Conservation (phyloP, 306 rosid genomes). For the Hippophae tibetana region DNA sequence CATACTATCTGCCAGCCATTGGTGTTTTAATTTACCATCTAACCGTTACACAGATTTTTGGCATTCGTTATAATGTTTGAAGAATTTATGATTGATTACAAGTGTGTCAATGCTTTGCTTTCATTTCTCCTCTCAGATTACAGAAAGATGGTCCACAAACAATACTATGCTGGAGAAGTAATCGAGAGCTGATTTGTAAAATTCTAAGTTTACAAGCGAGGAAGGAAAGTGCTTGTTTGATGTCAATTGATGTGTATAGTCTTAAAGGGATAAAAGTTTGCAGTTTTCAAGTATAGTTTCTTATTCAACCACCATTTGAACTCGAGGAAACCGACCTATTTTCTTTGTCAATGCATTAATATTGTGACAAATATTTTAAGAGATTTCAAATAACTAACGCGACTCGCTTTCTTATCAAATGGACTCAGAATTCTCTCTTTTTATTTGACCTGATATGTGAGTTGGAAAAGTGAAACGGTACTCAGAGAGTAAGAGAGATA, state of each 20-base stretch:
- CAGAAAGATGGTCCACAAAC: conserved; percentile 78
- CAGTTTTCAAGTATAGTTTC: conserved; percentile 11
- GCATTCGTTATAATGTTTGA: not conserved
- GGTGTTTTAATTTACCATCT: not conserved
- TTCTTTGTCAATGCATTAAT: conserved; percentile 1
- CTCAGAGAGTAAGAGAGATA: too few species aligned
- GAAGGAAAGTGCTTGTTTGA: conserved; percentile 2
- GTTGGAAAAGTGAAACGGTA: too few species aligned
- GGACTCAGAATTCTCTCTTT: too few species aligned
- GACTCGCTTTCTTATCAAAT: too few species aligned
- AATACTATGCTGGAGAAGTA: conserved; percentile 66
- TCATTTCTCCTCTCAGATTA: conserved; percentile 36
- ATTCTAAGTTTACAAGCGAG: conserved; percentile 3
- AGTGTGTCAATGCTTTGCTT: not conserved
- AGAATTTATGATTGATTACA: too few species aligned
- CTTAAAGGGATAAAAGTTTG: conserved; percentile 11
- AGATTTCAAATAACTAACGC: too few species aligned
- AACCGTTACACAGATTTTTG: not conserved
- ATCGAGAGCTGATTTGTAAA: conserved; percentile 48
- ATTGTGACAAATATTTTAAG: not conserved
- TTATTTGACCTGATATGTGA: too few species aligned
- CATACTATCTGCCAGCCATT: not conserved
- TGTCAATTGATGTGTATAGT: conserved; percentile 21
- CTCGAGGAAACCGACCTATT: not conserved
- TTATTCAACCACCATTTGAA: conserved; percentile 4